These are phyloP conservation scores for Colletotrichum coccodes DNA, from an alignment of 2,329 filamentous ascomycete species.

Conservation along the genomic window DNA sequence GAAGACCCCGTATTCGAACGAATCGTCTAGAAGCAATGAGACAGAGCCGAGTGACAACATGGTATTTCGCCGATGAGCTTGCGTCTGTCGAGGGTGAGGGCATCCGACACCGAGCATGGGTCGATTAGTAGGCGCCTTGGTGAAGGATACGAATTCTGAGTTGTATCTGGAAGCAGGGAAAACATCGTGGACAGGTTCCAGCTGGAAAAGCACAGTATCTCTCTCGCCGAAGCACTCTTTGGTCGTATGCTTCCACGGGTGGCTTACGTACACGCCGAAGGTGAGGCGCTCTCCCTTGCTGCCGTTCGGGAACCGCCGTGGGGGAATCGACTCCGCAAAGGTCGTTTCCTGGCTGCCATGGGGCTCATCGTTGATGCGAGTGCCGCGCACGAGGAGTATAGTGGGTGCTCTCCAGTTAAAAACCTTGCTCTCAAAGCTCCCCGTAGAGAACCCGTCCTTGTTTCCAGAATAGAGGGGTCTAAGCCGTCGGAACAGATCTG, in stretches of 20 bases:
- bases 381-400: constrained; percentile 75
- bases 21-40: constrained; percentile 74
- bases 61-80: constrained; percentile 55
- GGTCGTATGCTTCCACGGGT: constrained; percentile 76
- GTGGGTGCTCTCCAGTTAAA: constrained; percentile 84
- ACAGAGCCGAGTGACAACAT: constrained; percentile 69
- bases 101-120: constrained; percentile 74
- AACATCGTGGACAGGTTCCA: constrained; percentile 77
- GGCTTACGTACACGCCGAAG: constrained; percentile 73
- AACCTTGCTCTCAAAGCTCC: constrained; percentile 78
- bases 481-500: constrained; percentile 71
- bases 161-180: constrained; percentile 73
- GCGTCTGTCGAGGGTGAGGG: constrained; percentile 58
- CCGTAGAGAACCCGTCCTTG: constrained; percentile 80
- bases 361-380: constrained; percentile 59
- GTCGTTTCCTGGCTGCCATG: constrained; percentile 61
- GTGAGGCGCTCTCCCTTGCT: constrained; percentile 64
- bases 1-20: constrained; percentile 81
- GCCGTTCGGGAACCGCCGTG: constrained; percentile 67
- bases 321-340: constrained; percentile 71
- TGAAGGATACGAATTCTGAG: constrained; percentile 75
- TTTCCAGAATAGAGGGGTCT: constrained; percentile 77
- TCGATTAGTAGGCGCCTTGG: constrained; percentile 68
- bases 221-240: constrained; percentile 75
- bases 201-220: constrained; percentile 75